Evolutionary conservation across 2,329 filamentous ascomycete species (phyloP), one percentile per base, ranked within the genome.

Genomic region (Penicillium capsulatum): DNA sequence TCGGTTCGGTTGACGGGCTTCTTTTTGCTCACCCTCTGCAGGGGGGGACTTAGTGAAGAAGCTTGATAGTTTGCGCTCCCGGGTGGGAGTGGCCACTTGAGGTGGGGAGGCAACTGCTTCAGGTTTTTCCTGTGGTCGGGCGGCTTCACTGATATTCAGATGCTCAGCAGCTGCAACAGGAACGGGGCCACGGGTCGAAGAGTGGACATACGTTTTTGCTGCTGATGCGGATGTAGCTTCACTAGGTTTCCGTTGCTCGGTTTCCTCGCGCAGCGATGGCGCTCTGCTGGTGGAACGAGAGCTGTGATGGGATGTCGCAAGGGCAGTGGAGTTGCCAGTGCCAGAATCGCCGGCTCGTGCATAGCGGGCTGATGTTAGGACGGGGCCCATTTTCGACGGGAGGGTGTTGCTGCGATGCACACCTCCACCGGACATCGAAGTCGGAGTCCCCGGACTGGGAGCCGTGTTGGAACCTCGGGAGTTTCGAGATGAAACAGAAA

Each of bases 381-480:
- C 80, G 6, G 88, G 87, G 0, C 88, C 92, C 61, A 85, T 84
- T 60, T 94, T 94, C 0, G 91, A 92, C 1, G 92, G 92, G 10
- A 97, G 75, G 3, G 92, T 98, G 60, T 97, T 97, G 67, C 91
- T 96, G 50, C 83, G 71, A 55, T 82, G 77, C n/a, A 86, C 73
- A 31, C 80, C 77, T 29, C 71, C 70, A 20, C 66, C 66, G 42
- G 79, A 73, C 28, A 67, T 71, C 31, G 80, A 72, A 1, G 75
- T 75, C 1, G 83, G 75, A 17, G 67, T 63, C 36, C 74, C 78
- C 1, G 88, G 86, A 37, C 81, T 87, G 6, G 83, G 80, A 17
- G 79, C 75, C 41, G 78, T 83, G 45, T 79, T 81, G 16, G 89
- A 90, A 44, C 82, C 75, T 43, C 83, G 79, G 4, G 90, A 95